Conservation (phyloP, 75 land plant species). For the Larix kaempferi region DNA sequence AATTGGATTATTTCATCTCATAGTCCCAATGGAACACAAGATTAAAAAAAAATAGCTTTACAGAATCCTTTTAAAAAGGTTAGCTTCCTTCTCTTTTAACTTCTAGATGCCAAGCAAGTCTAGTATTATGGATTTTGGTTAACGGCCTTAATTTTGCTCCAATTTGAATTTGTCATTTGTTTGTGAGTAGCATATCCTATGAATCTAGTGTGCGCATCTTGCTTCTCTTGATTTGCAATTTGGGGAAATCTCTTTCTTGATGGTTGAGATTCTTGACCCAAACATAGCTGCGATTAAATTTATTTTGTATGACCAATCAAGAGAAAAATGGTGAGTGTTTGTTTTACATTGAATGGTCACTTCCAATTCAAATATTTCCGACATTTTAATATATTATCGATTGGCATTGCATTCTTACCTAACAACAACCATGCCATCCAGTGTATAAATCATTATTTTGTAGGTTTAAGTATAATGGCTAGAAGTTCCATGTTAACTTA, state of each 20-base stretch:
- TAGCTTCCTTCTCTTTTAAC: slow-evolving; percentile 11
- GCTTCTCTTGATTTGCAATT: slow-evolving; percentile 38
- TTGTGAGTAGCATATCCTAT: neutral
- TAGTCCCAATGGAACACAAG: slow-evolving; percentile 71
- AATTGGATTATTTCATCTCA: slow-evolving; percentile 77
- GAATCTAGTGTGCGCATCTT: slow-evolving; percentile 5
- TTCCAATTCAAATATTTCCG: neutral
- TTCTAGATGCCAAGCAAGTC: neutral
- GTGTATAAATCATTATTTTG: neutral
- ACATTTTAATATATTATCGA: neutral
- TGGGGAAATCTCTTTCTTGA: slow-evolving; percentile 47
- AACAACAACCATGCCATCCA: neutral
- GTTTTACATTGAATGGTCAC: neutral
- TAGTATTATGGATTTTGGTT: neutral
- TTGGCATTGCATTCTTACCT: neutral
- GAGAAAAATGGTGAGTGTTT: slow-evolving; percentile 10
- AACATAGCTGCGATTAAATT: slow-evolving; percentile 68
- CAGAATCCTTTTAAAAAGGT: slow-evolving; percentile 80
- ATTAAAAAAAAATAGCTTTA: slow-evolving; percentile 67
- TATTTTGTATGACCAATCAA: slow-evolving; percentile 53
- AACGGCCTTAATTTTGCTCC: neutral
- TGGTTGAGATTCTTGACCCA: slow-evolving; percentile 71
- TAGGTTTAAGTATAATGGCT: slow-evolving; percentile 85
- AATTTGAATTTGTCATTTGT: neutral
- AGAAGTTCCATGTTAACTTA: slow-evolving; percentile 63